A percentile compares a stretch with the other conserved stretches of the same genome.
Evolutionary conservation across 345 rosid genomes (phyloP).

Genomic region (Litchi chinensis): DNA sequence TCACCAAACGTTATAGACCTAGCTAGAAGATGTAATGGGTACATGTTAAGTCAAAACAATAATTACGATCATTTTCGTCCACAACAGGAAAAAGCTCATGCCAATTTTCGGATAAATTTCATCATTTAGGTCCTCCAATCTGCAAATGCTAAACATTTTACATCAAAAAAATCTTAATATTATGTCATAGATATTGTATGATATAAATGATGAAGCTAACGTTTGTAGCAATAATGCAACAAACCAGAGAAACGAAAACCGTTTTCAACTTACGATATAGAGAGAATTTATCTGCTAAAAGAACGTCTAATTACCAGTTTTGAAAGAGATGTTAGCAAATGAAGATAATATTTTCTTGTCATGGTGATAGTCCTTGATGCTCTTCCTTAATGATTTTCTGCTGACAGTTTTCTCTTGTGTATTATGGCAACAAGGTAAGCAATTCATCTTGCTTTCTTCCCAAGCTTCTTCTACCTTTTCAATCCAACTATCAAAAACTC

Average conservation of each 20-base stretch:
- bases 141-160: too few relatives aligned
- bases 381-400: conserved; percentile 59
- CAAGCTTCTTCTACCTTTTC: conserved; percentile 15
- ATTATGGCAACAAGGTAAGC: conserved; percentile 62
- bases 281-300: not conserved
- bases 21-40: too few relatives aligned
- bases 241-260: not conserved
- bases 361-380: conserved; percentile 56
- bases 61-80: too few relatives aligned
- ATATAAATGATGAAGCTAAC: not conserved
- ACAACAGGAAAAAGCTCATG: too few relatives aligned
- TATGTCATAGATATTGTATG: not conserved
- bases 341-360: conserved; percentile 40
- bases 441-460: conserved; percentile 41
- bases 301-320: conserved; percentile 50
- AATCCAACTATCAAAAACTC: conserved; percentile 32
- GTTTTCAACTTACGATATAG: not conserved
- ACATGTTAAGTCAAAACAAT: too few relatives aligned
- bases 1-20: too few relatives aligned
- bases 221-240: not conserved
- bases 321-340: conserved; percentile 79
- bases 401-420: conserved; percentile 37
- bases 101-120: too few relatives aligned
- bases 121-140: too few relatives aligned
- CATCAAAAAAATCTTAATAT: too few relatives aligned